phyloP scores from a whole-genome alignment of 139 green algal species.

The Micromonas commoda region DNA sequence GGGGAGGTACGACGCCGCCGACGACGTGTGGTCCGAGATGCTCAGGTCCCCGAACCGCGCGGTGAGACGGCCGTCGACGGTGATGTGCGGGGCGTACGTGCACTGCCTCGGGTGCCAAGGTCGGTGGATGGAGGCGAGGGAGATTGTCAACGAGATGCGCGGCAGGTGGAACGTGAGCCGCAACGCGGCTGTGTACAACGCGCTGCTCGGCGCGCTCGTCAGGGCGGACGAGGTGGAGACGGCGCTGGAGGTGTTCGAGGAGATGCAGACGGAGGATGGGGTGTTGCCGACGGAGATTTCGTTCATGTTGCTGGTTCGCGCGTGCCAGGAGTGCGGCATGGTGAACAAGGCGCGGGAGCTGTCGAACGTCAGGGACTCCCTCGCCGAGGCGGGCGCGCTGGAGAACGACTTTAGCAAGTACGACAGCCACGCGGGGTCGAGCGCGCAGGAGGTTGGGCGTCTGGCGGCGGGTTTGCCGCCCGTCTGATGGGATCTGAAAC shows the following conservation, averaged over 20 bases:
- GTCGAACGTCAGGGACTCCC: not conserved
- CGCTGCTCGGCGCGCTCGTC: conserved; percentile 15
- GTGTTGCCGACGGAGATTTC: conserved; percentile 18
- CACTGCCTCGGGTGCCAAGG: conserved; percentile 17
- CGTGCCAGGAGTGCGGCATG: conserved; percentile 10
- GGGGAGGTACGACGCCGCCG: conserved; percentile 9
- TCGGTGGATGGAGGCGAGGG: conserved; percentile 9
- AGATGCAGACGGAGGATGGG: conserved; percentile 6
- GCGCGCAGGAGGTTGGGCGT: not conserved
- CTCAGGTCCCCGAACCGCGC: not conserved
- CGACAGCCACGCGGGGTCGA: not conserved
- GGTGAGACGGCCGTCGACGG: not conserved
- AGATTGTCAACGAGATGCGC: conserved; percentile 8
- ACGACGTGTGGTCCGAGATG: conserved; percentile 11
- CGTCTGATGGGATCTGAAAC: not conserved
- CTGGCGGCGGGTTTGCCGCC: not conserved
- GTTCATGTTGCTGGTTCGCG: conserved; percentile 14
- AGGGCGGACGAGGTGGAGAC: not conserved
- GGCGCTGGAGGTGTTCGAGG: not conserved
- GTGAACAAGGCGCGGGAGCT: not conserved
- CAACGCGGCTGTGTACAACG: conserved; percentile 24
- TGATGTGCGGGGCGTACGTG: conserved; percentile 27
- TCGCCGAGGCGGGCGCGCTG: not conserved
- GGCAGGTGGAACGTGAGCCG: not conserved
- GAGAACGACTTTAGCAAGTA: not conserved